Conservation (phyloP, 1,139 yeast genomes). For the Magnusiomyces clavatus region DNA sequence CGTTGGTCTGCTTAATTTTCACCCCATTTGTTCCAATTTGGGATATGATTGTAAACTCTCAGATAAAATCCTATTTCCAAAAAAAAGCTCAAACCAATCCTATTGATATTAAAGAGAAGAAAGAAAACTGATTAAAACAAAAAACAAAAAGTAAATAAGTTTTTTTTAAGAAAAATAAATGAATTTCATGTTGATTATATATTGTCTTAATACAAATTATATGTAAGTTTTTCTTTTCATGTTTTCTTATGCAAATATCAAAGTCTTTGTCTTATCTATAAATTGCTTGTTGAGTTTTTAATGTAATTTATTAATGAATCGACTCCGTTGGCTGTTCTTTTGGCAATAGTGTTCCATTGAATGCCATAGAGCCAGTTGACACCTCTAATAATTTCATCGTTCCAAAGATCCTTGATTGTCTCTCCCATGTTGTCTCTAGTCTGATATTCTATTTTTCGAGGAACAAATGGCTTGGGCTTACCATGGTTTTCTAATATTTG, state of each 20-base stretch:
- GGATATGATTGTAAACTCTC: slow-evolving; percentile 45
- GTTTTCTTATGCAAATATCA: not conserved
- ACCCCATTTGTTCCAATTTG: slow-evolving; percentile 60
- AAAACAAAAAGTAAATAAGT: no score
- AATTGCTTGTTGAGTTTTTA: slow-evolving; percentile 3
- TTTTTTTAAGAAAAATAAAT: not conserved
- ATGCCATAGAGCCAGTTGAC: slow-evolving; percentile 52
- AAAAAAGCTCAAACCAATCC: not conserved
- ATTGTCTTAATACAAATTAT: no score
- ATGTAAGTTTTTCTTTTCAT: not conserved
- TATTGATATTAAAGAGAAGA: not conserved
- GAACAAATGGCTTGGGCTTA: slow-evolving; percentile 28
- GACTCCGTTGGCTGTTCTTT: slow-evolving; percentile 12
- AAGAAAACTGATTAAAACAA: no score
- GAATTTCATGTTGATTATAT: no score
- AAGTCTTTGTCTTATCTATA: no score
- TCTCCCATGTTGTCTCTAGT: slow-evolving; percentile 45
- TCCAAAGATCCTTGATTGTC: slow-evolving; percentile 76
- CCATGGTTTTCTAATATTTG: slow-evolving; percentile 38
- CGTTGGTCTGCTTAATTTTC: slow-evolving; percentile 38
- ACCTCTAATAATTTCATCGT: slow-evolving; percentile 58
- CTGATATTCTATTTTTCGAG: slow-evolving; percentile 30
- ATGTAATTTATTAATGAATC: slow-evolving; percentile 9
- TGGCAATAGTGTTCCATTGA: slow-evolving; percentile 14
- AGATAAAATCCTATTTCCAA: slow-evolving; percentile 44